Evolutionary conservation across 1,284 basidiomycete genomes (phyloP), one percentile per base, ranked within the genome.

Genomic region (Porodaedalea pini): DNA sequence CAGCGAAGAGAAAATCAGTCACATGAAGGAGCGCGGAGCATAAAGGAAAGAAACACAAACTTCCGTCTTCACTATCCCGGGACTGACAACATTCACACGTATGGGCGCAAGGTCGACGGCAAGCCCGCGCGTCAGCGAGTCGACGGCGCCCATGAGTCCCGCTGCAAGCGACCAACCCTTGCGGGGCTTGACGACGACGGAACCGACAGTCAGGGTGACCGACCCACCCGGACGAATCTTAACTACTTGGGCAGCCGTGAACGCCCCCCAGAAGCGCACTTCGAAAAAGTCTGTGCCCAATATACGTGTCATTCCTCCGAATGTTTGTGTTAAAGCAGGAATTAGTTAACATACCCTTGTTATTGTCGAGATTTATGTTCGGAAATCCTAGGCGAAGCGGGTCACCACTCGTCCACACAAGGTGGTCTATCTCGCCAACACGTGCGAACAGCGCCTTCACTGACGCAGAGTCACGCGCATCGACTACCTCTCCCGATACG

Each of bases 81-180:
- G 64, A 49, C 59, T 54, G 43, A 65, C 52, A 3, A 50, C 51
- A 39, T 65, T 65, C 1, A 65, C 64, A 7, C 64, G 57, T 13
- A 63, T 58, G 10, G 64, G 64, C 17, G 64, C 64, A 15, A 65
- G 53, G 37, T 65, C 63, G 13, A 65, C 58, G 7, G 64, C 64
- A 21, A 65, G 57, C 5, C 64, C 64, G 10, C 64, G 57, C n/a
- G 60, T 62, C n/a, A 64, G 40, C 2, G 54, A 39, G 45, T 65
- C 64, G 27, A 61, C 57, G 5, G 64, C 63, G 41, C 64, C 64
- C 19, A 59, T 49, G 11, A 65, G 25, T 5, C 57, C 61, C 11
- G 63, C 63, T 10, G 48, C 60, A 15, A 65, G 50, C 5, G 60
- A 53, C 63, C 63, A 65, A 4, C 49, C 51, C 49, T 58, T 49